Base-by-base conservation (phyloP, 805 yeast species). In the Suhomyces faveliae region DNA sequence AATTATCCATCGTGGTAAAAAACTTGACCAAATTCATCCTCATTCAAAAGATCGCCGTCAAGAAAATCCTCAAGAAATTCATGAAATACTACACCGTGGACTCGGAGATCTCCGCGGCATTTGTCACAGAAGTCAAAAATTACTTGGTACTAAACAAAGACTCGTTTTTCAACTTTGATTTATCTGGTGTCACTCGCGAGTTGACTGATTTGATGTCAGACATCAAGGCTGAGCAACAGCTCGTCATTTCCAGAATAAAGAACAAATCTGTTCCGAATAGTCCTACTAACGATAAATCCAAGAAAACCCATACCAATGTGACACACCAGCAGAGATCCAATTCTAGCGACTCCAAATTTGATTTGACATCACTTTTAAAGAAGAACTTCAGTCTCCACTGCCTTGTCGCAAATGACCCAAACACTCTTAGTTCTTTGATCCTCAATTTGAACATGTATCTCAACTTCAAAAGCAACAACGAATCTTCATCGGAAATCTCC, bases 61-160 rank as follows among this genome's bases (percentile, higher is more conserved):
- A 84, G 51, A 88, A 88, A 66, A 75, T 88, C 43, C 71, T 88
- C 57, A 88, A 89, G 67, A 88, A 89, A 61, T 85, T 78, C 50
- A 42, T 70, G 41, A 80, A 80, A 58, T 72, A 80, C 57, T 71
- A 73, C 45, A 15, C 46, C 6, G 56, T 53, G 4, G 61, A 66
- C 49, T 48, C 54, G 27, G 56, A 49, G 3, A 43, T 55, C 13
- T 49, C 64, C 20, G 41, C 57, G 13, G 51, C 54, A 23, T 63
- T 73, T 43, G 54, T 70, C 3, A 35, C 56, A 12, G 58, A 60
- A 12, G 51, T 73, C 35, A 72, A 69, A 46, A 56, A 60, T 29
- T 59, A 59, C 21, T 59, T 78, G 23, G 63, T 75, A 35, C 60
- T 67, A 7, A 76, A 79, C 48, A 73, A 74, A 0, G 72, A 74